Conservation (phyloP, 176 grass and related monocot species). For the Musa acuminata region DNA sequence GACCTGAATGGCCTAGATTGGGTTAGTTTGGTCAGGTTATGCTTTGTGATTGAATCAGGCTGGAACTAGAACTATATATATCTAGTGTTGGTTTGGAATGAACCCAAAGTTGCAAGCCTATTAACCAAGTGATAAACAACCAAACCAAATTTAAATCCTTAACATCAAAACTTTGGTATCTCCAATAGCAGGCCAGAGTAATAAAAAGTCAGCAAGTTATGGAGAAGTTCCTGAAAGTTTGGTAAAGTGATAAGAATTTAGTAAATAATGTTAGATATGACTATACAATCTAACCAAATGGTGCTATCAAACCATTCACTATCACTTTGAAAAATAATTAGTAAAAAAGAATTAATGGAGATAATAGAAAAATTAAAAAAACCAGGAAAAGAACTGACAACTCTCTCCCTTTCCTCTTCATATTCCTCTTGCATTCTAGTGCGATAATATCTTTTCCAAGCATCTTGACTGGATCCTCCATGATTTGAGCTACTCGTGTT, state of each 20-base stretch:
- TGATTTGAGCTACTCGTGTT: conserved; percentile 3
- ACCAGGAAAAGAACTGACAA: background rate
- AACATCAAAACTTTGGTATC: too few relatives aligned
- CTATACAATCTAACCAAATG: background rate
- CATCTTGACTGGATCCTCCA: conserved; percentile 12
- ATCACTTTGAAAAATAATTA: background rate
- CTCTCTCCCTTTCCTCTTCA: conserved; percentile 16
- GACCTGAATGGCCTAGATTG: background rate
- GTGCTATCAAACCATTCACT: background rate
- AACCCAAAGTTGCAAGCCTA: too few relatives aligned
- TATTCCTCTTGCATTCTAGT: conserved; percentile 17
- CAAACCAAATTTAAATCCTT: too few relatives aligned
- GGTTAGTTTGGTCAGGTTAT: background rate
- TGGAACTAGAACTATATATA: background rate
- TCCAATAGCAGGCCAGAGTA: too few relatives aligned
- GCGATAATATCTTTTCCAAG: conserved; percentile 11
- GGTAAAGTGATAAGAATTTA: too few relatives aligned
- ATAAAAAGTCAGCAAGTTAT: too few relatives aligned
- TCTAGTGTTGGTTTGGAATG: too few relatives aligned
- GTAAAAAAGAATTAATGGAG: background rate
- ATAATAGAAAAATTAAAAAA: background rate
- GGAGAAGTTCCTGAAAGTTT: too few relatives aligned
- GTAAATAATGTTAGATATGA: too few relatives aligned
- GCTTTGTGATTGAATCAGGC: background rate
- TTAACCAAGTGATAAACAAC: too few relatives aligned